phyloP scores from a whole-genome alignment of 352 stramenopile genomes.

The Globisporangium yorkense region DNA sequence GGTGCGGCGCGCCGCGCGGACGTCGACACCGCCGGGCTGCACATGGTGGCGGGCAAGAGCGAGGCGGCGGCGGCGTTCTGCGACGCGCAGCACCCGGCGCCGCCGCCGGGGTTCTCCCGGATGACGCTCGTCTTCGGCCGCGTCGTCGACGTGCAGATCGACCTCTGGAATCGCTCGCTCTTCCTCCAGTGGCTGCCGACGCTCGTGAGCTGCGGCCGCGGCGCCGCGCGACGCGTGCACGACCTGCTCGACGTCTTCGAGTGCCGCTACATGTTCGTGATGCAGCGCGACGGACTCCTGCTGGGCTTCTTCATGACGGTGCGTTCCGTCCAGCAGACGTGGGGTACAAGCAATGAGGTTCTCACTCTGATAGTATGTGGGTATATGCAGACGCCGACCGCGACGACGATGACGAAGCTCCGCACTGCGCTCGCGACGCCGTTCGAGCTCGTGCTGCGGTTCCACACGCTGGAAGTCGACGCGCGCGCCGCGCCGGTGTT shows the following conservation, averaged over 20 bases:
- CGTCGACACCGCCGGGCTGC: constrained; percentile 4
- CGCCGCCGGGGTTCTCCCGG: constrained; percentile 22
- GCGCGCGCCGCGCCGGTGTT: constrained; percentile 25
- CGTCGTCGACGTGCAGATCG: constrained; percentile 48
- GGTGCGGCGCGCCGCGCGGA: constrained; percentile 5
- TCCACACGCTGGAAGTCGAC: constrained; percentile 25
- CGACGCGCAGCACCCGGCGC: constrained; percentile 1
- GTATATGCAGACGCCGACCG: constrained; percentile 24
- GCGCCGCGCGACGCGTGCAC: constrained; percentile 15
- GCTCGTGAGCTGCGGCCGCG: constrained; percentile 9
- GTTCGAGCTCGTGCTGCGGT: constrained; percentile 53
- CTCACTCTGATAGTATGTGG: neutral
- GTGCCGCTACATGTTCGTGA: constrained; percentile 59
- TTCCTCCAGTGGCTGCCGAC: constrained; percentile 28
- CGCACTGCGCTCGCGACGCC: constrained; percentile 26
- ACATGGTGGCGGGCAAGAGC: constrained; percentile 22
- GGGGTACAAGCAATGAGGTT: too few relatives aligned
- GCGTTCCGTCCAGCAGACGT: neutral
- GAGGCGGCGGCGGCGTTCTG: constrained; percentile 11
- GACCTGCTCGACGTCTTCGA: constrained; percentile 31
- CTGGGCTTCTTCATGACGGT: constrained; percentile 52
- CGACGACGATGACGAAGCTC: constrained; percentile 51
- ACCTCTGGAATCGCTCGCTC: constrained; percentile 65
- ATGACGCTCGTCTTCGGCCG: constrained; percentile 57
- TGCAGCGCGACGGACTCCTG: constrained; percentile 57